These are phyloP conservation scores for Pythium brachiatum DNA, from an alignment of 352 stramenopile genomes.

Conservation along the genomic window DNA sequence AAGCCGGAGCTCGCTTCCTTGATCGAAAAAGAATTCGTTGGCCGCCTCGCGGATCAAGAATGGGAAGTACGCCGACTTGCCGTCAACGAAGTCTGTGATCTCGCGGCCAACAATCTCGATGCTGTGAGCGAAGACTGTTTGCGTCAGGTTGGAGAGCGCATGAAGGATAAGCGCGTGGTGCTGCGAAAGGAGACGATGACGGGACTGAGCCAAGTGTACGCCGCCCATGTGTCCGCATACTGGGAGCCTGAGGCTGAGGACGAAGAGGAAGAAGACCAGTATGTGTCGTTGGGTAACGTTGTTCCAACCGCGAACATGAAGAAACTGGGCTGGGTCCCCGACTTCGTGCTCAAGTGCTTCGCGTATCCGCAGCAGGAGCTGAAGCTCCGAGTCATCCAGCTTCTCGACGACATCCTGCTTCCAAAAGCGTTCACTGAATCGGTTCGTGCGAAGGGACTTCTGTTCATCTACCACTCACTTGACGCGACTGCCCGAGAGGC, in stretches of 20 bases:
- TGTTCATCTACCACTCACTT: slow-evolving; percentile 73
- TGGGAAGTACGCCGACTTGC: slow-evolving; percentile 80
- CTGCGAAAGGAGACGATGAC: slow-evolving; percentile 88
- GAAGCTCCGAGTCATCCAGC: slow-evolving; percentile 74
- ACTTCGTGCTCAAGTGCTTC: slow-evolving; percentile 85
- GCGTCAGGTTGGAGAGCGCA: slow-evolving; percentile 72
- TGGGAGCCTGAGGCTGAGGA: slow-evolving; percentile 37
- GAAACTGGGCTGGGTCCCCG: slow-evolving; percentile 81
- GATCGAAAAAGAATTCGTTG: slow-evolving; percentile 74
- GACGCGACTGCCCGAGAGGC: slow-evolving; percentile 68
- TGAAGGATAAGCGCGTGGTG: slow-evolving; percentile 86
- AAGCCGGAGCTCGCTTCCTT: slow-evolving; percentile 56
- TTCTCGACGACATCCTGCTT: slow-evolving; percentile 83
- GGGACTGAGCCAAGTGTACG: slow-evolving; percentile 80
- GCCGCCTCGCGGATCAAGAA: slow-evolving; percentile 71
- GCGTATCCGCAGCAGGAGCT: slow-evolving; percentile 83
- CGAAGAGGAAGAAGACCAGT: slow-evolving; percentile 19
- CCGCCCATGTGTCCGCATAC: slow-evolving; percentile 56
- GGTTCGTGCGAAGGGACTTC: slow-evolving; percentile 56
- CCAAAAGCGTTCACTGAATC: slow-evolving; percentile 58
- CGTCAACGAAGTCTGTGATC: slow-evolving; percentile 81
- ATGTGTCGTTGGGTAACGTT: slow-evolving; percentile 24
- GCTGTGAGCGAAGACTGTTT: slow-evolving; percentile 66
- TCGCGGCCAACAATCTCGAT: slow-evolving; percentile 69
- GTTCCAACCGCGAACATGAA: slow-evolving; percentile 41